phyloP scores from a whole-genome alignment of 306 rosid genomes.

The Fagus sylvatica region DNA sequence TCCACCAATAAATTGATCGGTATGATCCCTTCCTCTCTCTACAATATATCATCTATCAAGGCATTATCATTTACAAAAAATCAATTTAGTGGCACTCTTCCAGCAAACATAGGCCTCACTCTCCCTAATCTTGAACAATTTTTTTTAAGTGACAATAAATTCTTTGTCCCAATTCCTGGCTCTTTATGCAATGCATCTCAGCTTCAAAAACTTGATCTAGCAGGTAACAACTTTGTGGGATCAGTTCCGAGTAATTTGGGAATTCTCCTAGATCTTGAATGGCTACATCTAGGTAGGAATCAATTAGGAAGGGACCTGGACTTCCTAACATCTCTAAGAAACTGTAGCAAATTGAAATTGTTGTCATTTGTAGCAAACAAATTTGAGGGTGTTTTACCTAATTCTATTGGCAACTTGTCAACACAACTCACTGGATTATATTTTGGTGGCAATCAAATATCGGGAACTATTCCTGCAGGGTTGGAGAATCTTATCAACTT shows the following conservation, averaged over 20 bases:
- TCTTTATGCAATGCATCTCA: not conserved
- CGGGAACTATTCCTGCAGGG: not conserved
- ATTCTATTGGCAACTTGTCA: conserved; percentile 6
- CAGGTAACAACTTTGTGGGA: not conserved
- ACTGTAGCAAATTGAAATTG: not conserved
- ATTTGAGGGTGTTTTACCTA: conserved; percentile 1
- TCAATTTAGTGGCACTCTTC: conserved; percentile 4
- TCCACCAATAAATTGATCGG: conserved; percentile 11
- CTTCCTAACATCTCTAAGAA: not conserved
- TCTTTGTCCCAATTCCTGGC: not conserved
- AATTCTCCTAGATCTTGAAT: not conserved
- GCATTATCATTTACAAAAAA: rapidly evolving
- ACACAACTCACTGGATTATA: not conserved
- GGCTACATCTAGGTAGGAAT: not conserved
- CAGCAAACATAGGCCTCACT: not conserved
- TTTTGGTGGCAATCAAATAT: not conserved
- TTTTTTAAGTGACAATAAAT: not conserved
- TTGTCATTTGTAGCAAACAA: not conserved
- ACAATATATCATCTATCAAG: conserved; percentile 17
- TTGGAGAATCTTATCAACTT: conserved; percentile 1
- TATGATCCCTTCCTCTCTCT: conserved; percentile 24
- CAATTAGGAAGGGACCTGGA: conserved; percentile 10
- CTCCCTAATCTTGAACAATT: not conserved
- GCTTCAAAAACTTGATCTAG: not conserved
- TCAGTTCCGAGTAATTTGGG: conserved; percentile 1